Evolutionary conservation across 208 protist species (phyloP), one percentile per base, ranked within the genome.

Genomic region (Trypanosomatidae sp.): DNA sequence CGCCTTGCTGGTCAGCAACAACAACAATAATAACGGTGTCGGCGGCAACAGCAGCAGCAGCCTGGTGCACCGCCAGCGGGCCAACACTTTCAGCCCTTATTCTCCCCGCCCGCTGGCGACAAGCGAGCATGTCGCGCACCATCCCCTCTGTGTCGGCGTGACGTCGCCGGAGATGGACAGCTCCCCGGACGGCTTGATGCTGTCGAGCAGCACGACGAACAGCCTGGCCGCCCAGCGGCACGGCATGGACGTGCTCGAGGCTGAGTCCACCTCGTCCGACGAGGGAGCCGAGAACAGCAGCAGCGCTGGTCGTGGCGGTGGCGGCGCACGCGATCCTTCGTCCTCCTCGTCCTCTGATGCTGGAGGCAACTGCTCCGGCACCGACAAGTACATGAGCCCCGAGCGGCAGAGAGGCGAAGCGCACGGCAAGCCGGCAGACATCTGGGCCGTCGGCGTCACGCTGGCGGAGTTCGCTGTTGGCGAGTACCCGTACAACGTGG

Each of bases 391-490:
- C 76, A 98, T 98, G 94, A 91, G 83, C 62, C 91, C 94, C 0
- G 91, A 98, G 78, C 82, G 94, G 55, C 90, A 96, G 65, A 83
- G 85, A n/a, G 92, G 91, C 33, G 86, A 93, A 79, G 33, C 68
- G 60, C 87, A 98, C 74, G 89, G 90, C 41, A 88, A 86, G 70
- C 81, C 91, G 25, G 83, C 82, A 10, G 94, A 98, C 71, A 88
- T 98, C 47, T 98, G 94, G 92, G 91, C 94, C 13, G 84, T 97
- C 33, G 94, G 94, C 44, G 87, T 98, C 46, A 95, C 92, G 1
- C 85, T 97, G 17, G 92, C 90, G 0, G 89, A 98, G 76, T 97
- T 95, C 58, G 89, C 90, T 13, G 56, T 96, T 19, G 92, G 92
- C 41, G 62, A 83, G 70, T 95, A 95, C 68, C 94, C 94, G 41